Percentiles rank a stretch among this genome's conserved stretches.
phyloP scores from a whole-genome alignment of 352 stramenopile genomes.

The Phytophthora ohioensis region DNA sequence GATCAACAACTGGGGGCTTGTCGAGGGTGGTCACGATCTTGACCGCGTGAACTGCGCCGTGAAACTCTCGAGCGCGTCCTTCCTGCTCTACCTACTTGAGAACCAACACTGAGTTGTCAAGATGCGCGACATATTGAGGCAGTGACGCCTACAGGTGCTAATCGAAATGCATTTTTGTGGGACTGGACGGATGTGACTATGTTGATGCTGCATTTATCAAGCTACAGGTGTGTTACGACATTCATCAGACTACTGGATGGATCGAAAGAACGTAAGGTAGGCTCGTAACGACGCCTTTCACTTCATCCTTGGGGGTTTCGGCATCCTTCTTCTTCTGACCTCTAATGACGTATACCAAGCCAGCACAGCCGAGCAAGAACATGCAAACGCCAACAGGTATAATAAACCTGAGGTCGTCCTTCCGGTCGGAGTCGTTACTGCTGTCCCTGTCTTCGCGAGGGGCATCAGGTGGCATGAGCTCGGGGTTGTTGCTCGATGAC shows the following conservation, averaged over 20 bases:
- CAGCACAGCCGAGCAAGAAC: conserved; percentile 48
- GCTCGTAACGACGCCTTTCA: conserved; percentile 32
- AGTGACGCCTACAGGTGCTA: background rate
- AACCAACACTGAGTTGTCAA: conserved; percentile 57
- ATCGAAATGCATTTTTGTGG: conserved; percentile 2
- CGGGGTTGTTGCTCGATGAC: background rate
- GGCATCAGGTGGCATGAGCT: background rate
- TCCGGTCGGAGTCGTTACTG: conserved; percentile 2
- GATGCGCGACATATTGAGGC: background rate
- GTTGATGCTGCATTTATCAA: conserved; percentile 1
- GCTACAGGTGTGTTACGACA: conserved; percentile 5
- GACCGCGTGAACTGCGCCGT: conserved; percentile 89
- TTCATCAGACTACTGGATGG: conserved; percentile 6
- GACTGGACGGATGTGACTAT: conserved; percentile 7
- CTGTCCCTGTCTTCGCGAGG: background rate
- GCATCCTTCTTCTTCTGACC: conserved; percentile 41
- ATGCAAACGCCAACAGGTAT: conserved; percentile 45
- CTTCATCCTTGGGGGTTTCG: conserved; percentile 52
- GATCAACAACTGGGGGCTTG: conserved; percentile 89
- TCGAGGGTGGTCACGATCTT: conserved; percentile 90
- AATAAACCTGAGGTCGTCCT: conserved; percentile 35
- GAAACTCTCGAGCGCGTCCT: conserved; percentile 85
- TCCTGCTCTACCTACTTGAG: conserved; percentile 86
- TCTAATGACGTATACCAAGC: conserved; percentile 48
- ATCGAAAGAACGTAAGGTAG: conserved; percentile 16